Conservation (phyloP, 345 rosid genomes). For the Hibiscus tridactylites region DNA sequence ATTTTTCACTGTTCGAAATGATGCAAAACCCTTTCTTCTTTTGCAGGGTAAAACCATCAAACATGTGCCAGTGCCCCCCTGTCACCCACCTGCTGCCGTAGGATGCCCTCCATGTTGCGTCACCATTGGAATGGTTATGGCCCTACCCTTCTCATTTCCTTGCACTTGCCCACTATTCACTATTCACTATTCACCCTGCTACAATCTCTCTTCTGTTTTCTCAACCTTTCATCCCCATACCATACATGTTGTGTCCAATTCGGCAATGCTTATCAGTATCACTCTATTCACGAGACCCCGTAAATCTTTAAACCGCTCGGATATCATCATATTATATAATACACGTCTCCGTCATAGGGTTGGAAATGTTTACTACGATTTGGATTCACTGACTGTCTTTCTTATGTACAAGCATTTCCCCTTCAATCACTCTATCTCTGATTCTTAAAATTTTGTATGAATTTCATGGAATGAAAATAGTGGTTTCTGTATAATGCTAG, state of each 20-base stretch:
- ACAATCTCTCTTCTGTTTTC: neutral
- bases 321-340: neutral
- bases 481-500: too few species aligned
- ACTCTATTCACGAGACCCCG: too few species aligned
- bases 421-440: too few species aligned
- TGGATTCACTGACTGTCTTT: too few species aligned
- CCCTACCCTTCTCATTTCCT: conserved; percentile 19
- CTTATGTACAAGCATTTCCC: too few species aligned
- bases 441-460: too few species aligned
- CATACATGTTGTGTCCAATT: conserved; percentile 5
- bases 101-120: conserved; percentile 1
- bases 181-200: neutral
- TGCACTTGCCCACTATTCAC: conserved; percentile 11
- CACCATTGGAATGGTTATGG: neutral
- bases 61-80: neutral
- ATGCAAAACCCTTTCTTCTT: neutral
- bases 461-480: too few species aligned
- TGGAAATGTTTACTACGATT: too few species aligned
- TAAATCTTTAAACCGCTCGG: too few species aligned
- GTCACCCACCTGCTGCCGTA: conserved; percentile 4
- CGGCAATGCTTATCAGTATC: neutral
- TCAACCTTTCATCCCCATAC: conserved; percentile 1
- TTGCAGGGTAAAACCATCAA: neutral
- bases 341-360: too few species aligned
- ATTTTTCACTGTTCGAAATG: conserved; percentile 11